Percentiles rank a stretch among this genome's conserved stretches.
phyloP scores from a whole-genome alignment of 2,329 filamentous ascomycete genomes.

The Colletotrichum lindemuthianum region DNA sequence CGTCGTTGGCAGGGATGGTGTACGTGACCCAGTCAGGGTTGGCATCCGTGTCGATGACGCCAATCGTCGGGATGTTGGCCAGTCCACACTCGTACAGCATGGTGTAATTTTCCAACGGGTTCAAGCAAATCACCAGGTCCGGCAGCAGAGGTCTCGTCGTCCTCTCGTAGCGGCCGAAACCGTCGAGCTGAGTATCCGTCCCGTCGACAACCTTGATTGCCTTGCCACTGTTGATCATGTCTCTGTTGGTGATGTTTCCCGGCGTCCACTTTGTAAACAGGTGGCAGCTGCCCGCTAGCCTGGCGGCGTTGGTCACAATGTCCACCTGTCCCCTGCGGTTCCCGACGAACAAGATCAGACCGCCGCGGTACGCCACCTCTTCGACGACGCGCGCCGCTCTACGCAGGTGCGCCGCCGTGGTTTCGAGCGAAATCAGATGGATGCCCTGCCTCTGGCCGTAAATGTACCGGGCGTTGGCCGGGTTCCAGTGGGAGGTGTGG shows the following conservation, averaged over 20 bases:
- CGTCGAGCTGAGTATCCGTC: slow-evolving; percentile 67
- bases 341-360: slow-evolving; percentile 90
- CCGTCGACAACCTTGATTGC: slow-evolving; percentile 81
- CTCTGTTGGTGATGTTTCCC: slow-evolving; percentile 90
- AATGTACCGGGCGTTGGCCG: slow-evolving; percentile 92
- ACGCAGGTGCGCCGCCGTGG: slow-evolving; percentile 88
- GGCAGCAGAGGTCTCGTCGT: slow-evolving; percentile 77
- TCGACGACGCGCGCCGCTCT: slow-evolving; percentile 92
- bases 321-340: slow-evolving; percentile 84
- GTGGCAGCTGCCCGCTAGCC: slow-evolving; percentile 82
- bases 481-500: slow-evolving; percentile 91
- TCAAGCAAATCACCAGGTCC: slow-evolving; percentile 91
- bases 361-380: slow-evolving; percentile 83
- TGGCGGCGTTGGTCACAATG: slow-evolving; percentile 82
- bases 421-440: slow-evolving; percentile 93
- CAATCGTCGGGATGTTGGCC: slow-evolving; percentile 91
- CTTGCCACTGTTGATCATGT: slow-evolving; percentile 82
- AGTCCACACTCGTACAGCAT: slow-evolving; percentile 90
- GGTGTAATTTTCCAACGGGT: slow-evolving; percentile 91
- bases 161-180: slow-evolving; percentile 73
- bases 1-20: slow-evolving; percentile 95
- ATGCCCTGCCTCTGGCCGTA: slow-evolving; percentile 88
- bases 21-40: slow-evolving; percentile 97
- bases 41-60: slow-evolving; percentile 91
- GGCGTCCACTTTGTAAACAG: slow-evolving; percentile 94